phyloP scores from a whole-genome alignment of 441 rosid genomes.

The Mallotus japonicus region DNA sequence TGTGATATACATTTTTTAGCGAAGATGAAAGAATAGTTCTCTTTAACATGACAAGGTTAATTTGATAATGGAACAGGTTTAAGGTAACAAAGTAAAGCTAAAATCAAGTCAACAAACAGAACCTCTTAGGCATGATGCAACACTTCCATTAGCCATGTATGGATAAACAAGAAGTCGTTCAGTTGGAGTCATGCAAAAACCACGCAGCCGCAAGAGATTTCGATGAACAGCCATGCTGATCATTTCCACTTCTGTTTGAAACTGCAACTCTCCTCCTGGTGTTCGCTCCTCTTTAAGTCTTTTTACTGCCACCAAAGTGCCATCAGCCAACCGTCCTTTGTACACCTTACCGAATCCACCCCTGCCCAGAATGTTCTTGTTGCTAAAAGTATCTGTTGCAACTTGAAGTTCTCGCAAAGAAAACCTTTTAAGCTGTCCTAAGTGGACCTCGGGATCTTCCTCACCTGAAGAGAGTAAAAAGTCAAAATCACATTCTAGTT shows the following conservation, averaged over 20 bases:
- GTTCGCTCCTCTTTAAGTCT: constrained; percentile 84
- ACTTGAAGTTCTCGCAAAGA: constrained; percentile 87
- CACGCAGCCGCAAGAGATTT: constrained; percentile 71
- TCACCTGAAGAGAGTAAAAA: constrained; percentile 47
- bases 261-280: constrained; percentile 88
- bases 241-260: constrained; percentile 90
- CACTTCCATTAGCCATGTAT: constrained; percentile 95
- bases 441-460: constrained; percentile 87
- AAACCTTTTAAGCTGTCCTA: constrained; percentile 85
- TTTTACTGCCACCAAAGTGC: constrained; percentile 92
- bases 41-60: background rate
- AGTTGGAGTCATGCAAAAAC: constrained; percentile 91
- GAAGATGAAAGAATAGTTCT: background rate
- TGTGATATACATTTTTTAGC: no score
- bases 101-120: constrained; percentile 9
- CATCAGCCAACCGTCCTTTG: constrained; percentile 84
- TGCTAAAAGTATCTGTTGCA: constrained; percentile 84
- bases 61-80: background rate
- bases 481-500: constrained; percentile 12
- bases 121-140: constrained; percentile 92
- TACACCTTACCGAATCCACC: constrained; percentile 96
- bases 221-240: constrained; percentile 95
- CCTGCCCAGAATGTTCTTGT: constrained; percentile 79
- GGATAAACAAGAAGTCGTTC: constrained; percentile 90
- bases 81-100: background rate